Base-by-base conservation (phyloP, 331 rosid species). In the Saraca asoca region DNA sequence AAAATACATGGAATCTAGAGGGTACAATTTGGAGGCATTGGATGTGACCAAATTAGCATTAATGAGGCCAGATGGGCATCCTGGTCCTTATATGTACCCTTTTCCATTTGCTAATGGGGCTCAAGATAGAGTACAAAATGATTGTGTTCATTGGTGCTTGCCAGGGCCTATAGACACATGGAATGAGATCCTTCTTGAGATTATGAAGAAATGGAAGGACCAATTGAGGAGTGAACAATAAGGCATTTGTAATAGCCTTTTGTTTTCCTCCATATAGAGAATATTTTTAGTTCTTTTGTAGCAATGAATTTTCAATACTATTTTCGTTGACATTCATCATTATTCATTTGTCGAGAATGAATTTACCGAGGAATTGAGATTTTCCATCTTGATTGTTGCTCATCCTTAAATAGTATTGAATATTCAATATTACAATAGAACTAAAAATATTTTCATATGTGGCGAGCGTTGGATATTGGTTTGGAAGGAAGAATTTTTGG, bases 111-210 rank as follows among this genome's bases (percentile, higher is more conserved):
- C 73, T 34, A 46, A 81, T 67, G 79, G 80, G 4, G 59, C 74
- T 2, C 20, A 19, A 7, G 87, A 81, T 46, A 76, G 77, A 9
- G 79, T 85, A 7, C 90, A 81, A 61, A 85, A 85, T 48, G 90
- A 85, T 33, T 85, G 90, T 59, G 82, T 85, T 19, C 90, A 85
- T 73, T 85, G 90, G 90, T 85, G 90, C 62, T 63, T 85, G 70
- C 90, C 90, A 1, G 90, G 90, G 18, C 81, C 90, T n/a, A 33
- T 85, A 0, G 90, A 85, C 69, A 81, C 90, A 33, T 85, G 90
- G 90, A 85, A 85, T 79, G 83, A 81, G 39, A 76, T 85, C 4
- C 24, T 85, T 46, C 52, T 85, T 2, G 65, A 79, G 43, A 48
- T 76, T 9, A 29, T 79, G 56, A 79, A 64, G 76, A 81, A 50